Percentiles rank a stretch among this genome's conserved stretches.
These are phyloP conservation scores for Trichosporon faecale DNA, from an alignment of 1,284 basidiomycete genomes.

Conservation along the genomic window DNA sequence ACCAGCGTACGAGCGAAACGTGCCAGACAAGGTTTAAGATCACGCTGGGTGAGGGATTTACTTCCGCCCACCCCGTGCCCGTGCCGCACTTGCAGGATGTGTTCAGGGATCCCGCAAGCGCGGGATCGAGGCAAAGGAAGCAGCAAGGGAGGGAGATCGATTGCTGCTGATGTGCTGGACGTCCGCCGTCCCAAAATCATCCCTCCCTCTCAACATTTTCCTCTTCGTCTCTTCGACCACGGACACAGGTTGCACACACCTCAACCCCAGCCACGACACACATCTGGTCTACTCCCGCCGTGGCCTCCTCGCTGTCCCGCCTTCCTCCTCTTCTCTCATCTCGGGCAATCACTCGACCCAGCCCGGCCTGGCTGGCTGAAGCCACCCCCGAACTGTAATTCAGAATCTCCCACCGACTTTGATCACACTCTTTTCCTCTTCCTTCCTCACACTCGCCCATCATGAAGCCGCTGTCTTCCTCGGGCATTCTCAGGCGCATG, in stretches of 20 bases:
- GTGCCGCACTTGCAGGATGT: not conserved
- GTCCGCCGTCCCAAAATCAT: not conserved
- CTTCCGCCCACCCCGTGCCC: not conserved
- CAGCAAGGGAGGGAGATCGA: not conserved
- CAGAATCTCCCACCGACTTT: not conserved
- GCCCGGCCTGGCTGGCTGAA: not conserved
- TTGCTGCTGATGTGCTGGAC: not conserved
- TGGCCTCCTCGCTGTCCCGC: not conserved
- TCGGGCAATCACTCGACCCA: not conserved
- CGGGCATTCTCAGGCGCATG: constrained; percentile 38
- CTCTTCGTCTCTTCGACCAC: not conserved
- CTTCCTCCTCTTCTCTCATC: not conserved
- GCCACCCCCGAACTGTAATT: constrained; percentile 10
- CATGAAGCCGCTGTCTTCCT: constrained; percentile 25
- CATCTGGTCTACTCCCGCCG: not conserved
- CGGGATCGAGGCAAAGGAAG: not conserved
- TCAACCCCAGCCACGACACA: not conserved
- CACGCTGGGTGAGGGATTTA: not conserved
- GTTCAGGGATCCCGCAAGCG: not conserved
- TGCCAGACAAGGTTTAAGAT: not conserved
- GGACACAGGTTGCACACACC: not conserved
- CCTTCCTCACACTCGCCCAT: not conserved
- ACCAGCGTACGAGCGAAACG: not conserved
- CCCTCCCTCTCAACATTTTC: not conserved
- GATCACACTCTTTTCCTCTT: not conserved